Conservation (phyloP, 2,329 filamentous ascomycete species). For the Myriangium duriaei region DNA sequence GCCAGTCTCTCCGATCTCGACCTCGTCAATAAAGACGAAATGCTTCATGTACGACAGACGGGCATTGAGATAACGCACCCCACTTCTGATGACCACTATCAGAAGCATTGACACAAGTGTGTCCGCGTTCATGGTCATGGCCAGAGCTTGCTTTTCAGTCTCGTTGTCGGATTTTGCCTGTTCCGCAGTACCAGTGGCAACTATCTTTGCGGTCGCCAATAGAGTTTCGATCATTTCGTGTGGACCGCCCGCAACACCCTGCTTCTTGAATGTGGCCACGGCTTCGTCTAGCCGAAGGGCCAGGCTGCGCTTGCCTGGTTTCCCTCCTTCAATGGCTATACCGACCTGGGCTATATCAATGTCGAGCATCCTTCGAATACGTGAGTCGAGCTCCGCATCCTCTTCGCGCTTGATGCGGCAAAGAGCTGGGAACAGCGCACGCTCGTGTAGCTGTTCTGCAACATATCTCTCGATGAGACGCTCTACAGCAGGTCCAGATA, state of each 20-base stretch:
- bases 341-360: conserved; percentile 93
- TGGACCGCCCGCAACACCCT: conserved; percentile 62
- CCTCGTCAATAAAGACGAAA: conserved; percentile 95
- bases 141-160: conserved; percentile 40
- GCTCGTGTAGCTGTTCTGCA: conserved; percentile 79
- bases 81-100: conserved; percentile 82
- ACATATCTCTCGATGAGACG: conserved; percentile 91
- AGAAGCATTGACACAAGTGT: conserved; percentile 83
- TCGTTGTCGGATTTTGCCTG: conserved; percentile 23
- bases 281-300: conserved; percentile 63
- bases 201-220: conserved; percentile 67
- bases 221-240: conserved; percentile 82
- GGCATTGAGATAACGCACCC: conserved; percentile 76
- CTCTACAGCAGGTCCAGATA: conserved; percentile 86
- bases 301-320: conserved; percentile 67
- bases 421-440: conserved; percentile 69
- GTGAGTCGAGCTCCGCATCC: conserved; percentile 75
- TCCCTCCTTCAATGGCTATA: conserved; percentile 69
- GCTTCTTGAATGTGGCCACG: conserved; percentile 80
- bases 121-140: conserved; percentile 69
- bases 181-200: conserved; percentile 37
- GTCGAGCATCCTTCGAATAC: conserved; percentile 84
- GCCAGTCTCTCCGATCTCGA: conserved; percentile 89
- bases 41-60: conserved; percentile 89
- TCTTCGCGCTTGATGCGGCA: conserved; percentile 66